Base-by-base conservation (phyloP, 345 rosid species). In the Citrus inodora region DNA sequence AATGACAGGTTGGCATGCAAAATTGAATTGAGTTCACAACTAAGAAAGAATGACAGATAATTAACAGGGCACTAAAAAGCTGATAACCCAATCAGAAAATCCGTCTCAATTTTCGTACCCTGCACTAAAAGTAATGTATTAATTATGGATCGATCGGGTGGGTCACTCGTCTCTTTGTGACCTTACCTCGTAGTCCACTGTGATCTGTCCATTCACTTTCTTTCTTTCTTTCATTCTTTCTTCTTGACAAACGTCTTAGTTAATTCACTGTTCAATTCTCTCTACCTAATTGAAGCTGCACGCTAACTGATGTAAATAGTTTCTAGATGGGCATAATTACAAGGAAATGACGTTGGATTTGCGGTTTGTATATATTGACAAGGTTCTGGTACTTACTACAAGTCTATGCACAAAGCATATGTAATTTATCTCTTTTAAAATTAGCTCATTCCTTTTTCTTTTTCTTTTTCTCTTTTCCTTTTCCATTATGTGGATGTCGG, bases 101-200 rank as follows among this genome's bases (percentile, higher is more conserved):
- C 70, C 78, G 5, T 51, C 24, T 53, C 6, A 75, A 28, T 63
- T 42, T 75, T 69, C 70, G 78, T 63, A 75, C 70, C 70, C 70
- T 27, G 60, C 70, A 75, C 30, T n/a, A 62, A 75, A 63, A 75
- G 78, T 46, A 13, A 75, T 63, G 70, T 17, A 42, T 30, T 28
- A 16, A 40, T 63, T 9, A 17, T 25, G 22, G 1, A 42, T 27
- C 35, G 42, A 30, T 27, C 27, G 30, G 59, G 51, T 64, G 60
- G 60, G 70, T 63, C 78, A 75, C 37, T 64, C 67, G 7, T 28
- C 14, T 30, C 42, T 1, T 75, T 3, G 30, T 75, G 78, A 75
- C 61, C 70, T 75, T 75, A 46, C 70, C 70, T 75, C 78, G 70
- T 42, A 74, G 70, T 27, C 67, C 68, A 25, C 27, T 38, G 11